Base-by-base conservation (phyloP, 441 rosid genomes). In the Capsella rubella region DNA sequence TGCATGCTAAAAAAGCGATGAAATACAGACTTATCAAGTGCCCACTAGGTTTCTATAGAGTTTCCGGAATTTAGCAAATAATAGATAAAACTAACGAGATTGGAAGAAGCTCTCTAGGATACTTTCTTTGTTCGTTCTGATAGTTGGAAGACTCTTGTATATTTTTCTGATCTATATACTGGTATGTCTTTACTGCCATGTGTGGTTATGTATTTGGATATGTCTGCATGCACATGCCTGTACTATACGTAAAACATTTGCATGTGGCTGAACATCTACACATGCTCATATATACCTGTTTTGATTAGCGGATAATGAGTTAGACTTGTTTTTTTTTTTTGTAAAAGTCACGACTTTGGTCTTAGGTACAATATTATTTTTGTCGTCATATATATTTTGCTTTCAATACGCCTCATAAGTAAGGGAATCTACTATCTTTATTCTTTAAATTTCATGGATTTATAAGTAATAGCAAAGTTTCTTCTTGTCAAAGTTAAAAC, bases 341-440 rank as follows among this genome's bases (percentile, higher is more conserved):
- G 55, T 37, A 35, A 32, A 13, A 63, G 34, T 45, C 35, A 42
- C 69, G 52, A 45, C 35, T 59, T 68, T 50, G n/a, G 92, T 76
- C 98, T 96, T 67, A 86, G 98, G 99, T 92, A 92, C 70, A 21
- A 42, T 78, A 42, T 69, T 80, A 64, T 69, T 76, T 65, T 21
- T 74, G 62, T 51, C 18, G 71, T 63, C 74, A 50, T 32, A 57
- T 78, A 31, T 77, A 78, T 79, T 75, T 64, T 68, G 69, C 65
- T 43, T 65, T 46, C 39, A 55, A 54, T 35, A 47, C 2, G 25
- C 1, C 25, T 21, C 25, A 28, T 53, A 54, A 29, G 53, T n/a
- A 27, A 58, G 54, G 35, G 55, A 59, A 28, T 28, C 45, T 59
- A 43, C 9, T 34, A 37, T 51, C 31, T 16, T 27, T 52, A 66